Evolutionary conservation across 2,329 filamentous ascomycete genomes (phyloP).

Genomic region (Mariannaea elegans): DNA sequence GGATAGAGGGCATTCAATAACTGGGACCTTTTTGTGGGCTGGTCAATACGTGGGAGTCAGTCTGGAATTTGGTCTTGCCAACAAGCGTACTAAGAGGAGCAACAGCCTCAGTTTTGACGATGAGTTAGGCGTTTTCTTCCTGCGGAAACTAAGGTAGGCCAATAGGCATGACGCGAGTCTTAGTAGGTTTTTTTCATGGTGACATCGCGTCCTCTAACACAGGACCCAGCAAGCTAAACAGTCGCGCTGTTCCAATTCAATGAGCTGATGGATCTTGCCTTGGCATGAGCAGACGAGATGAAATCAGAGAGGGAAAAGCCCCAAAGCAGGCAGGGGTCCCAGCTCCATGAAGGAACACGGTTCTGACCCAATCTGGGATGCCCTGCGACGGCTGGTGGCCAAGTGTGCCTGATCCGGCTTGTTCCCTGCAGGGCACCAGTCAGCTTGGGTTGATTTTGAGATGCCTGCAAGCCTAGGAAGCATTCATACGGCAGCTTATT

Average conservation of each 20-base stretch:
- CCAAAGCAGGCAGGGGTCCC: neutral
- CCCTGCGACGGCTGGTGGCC: conserved; percentile 17
- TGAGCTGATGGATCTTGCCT: conserved; percentile 3
- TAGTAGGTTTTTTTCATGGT: neutral
- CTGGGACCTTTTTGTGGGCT: neutral
- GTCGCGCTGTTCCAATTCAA: conserved; percentile 7
- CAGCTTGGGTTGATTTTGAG: conserved; percentile 10
- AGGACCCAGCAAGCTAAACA: neutral
- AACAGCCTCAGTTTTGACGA: neutral
- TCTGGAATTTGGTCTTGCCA: too few species aligned
- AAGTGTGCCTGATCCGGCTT: conserved; percentile 9
- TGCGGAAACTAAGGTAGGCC: neutral
- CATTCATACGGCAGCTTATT: conserved; percentile 1
- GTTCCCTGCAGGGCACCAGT: conserved; percentile 4
- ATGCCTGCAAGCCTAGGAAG: neutral
- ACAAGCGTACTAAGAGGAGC: neutral
- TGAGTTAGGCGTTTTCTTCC: neutral
- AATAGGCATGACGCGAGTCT: neutral
- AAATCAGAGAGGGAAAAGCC: conserved; percentile 10
- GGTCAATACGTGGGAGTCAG: neutral
- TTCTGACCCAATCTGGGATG: conserved; percentile 22
- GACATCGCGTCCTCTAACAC: neutral
- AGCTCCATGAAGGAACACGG: conserved; percentile 3
- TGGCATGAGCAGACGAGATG: conserved; percentile 5
- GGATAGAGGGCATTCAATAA: neutral